Base-by-base conservation (phyloP, 73 alveolate genomes). In the Uronychia setigera region DNA sequence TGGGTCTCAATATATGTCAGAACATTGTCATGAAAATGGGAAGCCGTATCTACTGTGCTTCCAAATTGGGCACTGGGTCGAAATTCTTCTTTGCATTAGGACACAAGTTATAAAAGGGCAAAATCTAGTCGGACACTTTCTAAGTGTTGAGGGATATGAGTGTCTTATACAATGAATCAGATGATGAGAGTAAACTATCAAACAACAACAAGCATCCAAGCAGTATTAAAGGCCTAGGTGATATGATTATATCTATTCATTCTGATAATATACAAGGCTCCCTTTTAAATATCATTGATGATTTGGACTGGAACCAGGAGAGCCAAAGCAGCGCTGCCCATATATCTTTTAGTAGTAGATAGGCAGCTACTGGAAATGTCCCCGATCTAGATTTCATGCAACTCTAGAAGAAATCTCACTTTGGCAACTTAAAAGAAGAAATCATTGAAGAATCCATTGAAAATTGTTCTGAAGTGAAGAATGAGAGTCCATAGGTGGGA, bases 1-100 rank as follows among this genome's bases (percentile, higher is more conserved):
- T n/a, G n/a, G 79, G 79, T 5, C 79, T 67, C 32, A 67, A 67
- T 67, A 5, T 67, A 13, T 67, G 34, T 26, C 79, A 67, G 32
- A 67, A 67, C 32, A 25, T 67, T 5, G 5, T 14, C 30, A 5
- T 67, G 79, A 67, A 26, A 26, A 26, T 67, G 32, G 79, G 79
- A 9, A 26, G 34, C 79, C 14, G 26, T 1, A 67, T 67, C 32
- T 5, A 67, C 5, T 67, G 79, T 26, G 14, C 26, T 5, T 67
- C 79, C 26, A 26, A 67, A 67, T 14, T 67, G 5, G 79, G 79
- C 5, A 26, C 32, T 26, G 79, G 79, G 26, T 67, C 79, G 14
- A 67, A 28, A 26, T 67, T 67, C n/a, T n/a, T n/a, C n/a, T n/a
- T n/a, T n/a, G n/a, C n/a, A n/a, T n/a, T n/a, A n/a, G n/a, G n/a